Evolutionary conservation across 2,329 filamentous ascomycete genomes (phyloP).

Genomic region (Fragosphaeria purpurea): DNA sequence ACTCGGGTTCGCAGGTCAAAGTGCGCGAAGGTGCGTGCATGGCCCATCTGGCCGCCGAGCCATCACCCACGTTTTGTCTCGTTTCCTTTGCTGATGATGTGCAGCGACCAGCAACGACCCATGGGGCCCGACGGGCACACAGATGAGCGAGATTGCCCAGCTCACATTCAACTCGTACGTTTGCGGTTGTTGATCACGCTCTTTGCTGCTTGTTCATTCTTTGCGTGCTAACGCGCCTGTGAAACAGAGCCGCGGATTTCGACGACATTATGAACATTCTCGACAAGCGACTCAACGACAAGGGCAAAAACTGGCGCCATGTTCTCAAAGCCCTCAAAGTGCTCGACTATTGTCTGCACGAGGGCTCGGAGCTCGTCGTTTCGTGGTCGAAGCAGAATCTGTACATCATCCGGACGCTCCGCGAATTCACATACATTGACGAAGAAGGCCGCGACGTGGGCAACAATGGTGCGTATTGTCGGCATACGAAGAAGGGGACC

Average conservation of each 20-base stretch:
- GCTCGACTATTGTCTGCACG: conserved; percentile 93
- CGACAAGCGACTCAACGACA: conserved; percentile 96
- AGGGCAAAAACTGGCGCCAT: conserved; percentile 99
- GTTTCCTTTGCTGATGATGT: neutral
- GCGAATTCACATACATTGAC: conserved; percentile 94
- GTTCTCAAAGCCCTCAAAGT: conserved; percentile 97
- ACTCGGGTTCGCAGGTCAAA: conserved; percentile 93
- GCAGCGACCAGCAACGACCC: conserved; percentile 95
- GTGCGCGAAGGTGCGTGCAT: conserved; percentile 77
- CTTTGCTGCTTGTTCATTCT: neutral
- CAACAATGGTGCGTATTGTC: conserved; percentile 65
- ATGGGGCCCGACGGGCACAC: conserved; percentile 94
- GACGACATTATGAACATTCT: conserved; percentile 99
- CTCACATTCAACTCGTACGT: conserved; percentile 95
- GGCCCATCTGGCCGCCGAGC: neutral
- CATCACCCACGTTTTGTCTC: neutral
- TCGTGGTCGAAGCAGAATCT: conserved; percentile 98
- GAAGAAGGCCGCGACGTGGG: conserved; percentile 93
- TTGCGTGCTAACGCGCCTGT: neutral
- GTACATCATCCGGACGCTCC: conserved; percentile 96
- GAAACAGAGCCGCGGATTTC: conserved; percentile 77
- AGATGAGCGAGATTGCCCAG: conserved; percentile 97
- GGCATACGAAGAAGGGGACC: too few relatives aligned
- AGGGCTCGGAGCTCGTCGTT: conserved; percentile 91
- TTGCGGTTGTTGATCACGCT: too few relatives aligned